Evolutionary conservation across 495 filamentous ascomycete genomes (phyloP), one percentile per base, ranked within the genome.

Genomic region (Rostrohypoxylon terebratum): DNA sequence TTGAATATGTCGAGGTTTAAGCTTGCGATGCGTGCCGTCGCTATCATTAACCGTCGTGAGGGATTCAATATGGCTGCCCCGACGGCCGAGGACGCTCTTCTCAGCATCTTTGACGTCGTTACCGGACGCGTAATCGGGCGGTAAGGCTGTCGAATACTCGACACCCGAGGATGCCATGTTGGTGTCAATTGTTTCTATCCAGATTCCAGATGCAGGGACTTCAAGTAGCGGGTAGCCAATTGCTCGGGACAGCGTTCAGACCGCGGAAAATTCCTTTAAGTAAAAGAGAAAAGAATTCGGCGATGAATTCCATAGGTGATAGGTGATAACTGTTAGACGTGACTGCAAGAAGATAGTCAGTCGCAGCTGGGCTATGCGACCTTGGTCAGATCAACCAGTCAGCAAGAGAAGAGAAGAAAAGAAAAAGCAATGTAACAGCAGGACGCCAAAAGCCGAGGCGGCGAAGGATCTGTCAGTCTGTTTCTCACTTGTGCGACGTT

Each of bases 1-100:
- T 73, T 87, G 84, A 59, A 86, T 86, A 73, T 87, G 84, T 23
- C 84, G 81, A 14, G 82, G 75, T 65, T 84, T 85, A 36, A 87
- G 79, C 25, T 59, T 79, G 18, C 84, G 82, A 61, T 85, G 80
- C 1, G 77, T 78, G 36, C 69, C 70, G 45, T 78, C 77, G 50
- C 60, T 67, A 1, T 69, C 71, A 18, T 28, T 47, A 11, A 74
- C 51, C 31, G 66, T 68, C 2, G 71, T 63, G 33, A 77, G 53
- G 20, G 73, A 69, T 25, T 74, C 77, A 48, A 71, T 66, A 10
- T 50, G 59, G 60, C 73, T 72, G 11, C 28, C 59, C 18, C 8
- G 58, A 0, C 61, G 66, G 23, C 61, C 71, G 5, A 63, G 66
- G 4, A 34, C 45, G 1, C 8, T 40, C 50, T 78, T 70, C 54